Evolutionary conservation across 257 asterid species (phyloP), one percentile per base, ranked within the genome.

Genomic region (Haberlea rhodopensis): DNA sequence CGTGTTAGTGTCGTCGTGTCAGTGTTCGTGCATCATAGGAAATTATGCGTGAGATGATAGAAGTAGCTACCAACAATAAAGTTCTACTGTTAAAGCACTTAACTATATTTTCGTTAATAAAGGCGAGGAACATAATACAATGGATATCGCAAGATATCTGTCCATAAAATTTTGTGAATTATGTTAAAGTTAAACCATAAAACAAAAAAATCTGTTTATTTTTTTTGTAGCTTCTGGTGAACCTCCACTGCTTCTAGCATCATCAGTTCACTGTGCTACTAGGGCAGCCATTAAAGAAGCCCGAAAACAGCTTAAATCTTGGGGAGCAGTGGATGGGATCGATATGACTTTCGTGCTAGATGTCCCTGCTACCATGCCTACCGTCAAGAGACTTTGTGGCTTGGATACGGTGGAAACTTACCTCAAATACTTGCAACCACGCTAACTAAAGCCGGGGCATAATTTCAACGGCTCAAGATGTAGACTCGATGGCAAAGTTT

Each of bases 201-300:
- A 32, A 32, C 8, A 32, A 32, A 23, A 22, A 16, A 22, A 62
- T 45, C 31, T 20, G 34, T 29, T 21, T 19, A 13, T 25, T 28
- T 8, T n/a, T 9, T 66, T 13, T 71, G 74, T 76, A 89, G 97
- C 97, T 57, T 87, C 87, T 16, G 95, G 97, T 43, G 97, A 89
- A 57, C 95, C 95, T 0, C 95, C 94, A 2, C 53, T 89, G 71
- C 81, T 85, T 63, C 71, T 89, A 77, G 88, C 97, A 6, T 94
- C 74, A 69, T 85, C 97, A 0, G 86, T 85, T 67, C 85, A 87
- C 67, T 87, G 95, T 57, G 97, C 97, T 13, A 70, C 87, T 1
- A 75, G 89, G 65, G 91, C 91, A 20, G 97, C 95, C 28, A 78
- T 89, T 64, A 81, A 70, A 51, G 91, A 68, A 62, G 97, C 94